These are phyloP conservation scores for Centrapalus pauciflorus DNA, from an alignment of 129 eudicot genomes.

Conservation along the genomic window DNA sequence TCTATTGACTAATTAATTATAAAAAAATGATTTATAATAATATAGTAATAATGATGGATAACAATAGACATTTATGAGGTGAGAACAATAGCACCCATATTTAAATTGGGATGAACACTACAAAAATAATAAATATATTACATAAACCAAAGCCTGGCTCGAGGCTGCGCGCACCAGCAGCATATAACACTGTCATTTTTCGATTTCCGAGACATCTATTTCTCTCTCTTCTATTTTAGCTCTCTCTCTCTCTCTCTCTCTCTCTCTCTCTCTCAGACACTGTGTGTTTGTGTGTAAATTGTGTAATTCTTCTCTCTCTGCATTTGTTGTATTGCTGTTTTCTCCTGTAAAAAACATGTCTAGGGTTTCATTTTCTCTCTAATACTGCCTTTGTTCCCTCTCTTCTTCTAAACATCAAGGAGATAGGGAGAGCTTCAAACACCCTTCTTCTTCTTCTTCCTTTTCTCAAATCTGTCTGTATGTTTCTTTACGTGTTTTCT, in stretches of 20 bases:
- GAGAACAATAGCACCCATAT: no score
- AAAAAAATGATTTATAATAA: no score
- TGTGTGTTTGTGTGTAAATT: conserved; percentile 5
- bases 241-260: conserved; percentile 1
- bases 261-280: background rate
- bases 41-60: no score
- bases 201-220: conserved; percentile 28
- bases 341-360: conserved; percentile 18
- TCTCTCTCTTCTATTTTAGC: conserved; percentile 8
- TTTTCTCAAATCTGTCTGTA: background rate
- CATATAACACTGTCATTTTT: conserved; percentile 41
- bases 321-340: conserved; percentile 24
- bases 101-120: no score
- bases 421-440: conserved; percentile 5
- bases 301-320: conserved; percentile 18
- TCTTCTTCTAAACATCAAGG: conserved; percentile 2
- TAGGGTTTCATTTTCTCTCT: conserved; percentile 23
- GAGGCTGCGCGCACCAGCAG: conserved; percentile 42
- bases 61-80: no score
- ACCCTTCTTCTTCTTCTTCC: background rate
- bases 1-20: no score
- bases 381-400: background rate
- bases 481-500: background rate
- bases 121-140: background rate
- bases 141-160: conserved; percentile 42